Evolutionary conservation across 768 basidiomycete genomes (phyloP).

Genomic region (Podaxis sp.): DNA sequence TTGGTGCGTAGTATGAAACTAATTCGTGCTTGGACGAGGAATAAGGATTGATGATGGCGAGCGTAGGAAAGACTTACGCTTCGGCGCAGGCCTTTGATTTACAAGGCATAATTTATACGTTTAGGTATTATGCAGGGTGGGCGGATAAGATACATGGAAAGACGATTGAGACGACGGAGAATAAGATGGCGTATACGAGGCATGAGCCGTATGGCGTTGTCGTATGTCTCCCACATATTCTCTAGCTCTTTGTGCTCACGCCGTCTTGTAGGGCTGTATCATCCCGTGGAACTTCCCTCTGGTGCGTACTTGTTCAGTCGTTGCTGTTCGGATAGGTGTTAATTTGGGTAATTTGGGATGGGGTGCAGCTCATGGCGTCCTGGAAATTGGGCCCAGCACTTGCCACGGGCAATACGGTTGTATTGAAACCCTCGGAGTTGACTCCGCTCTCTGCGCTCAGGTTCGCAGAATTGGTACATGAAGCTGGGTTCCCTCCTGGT

Average conservation of each 20-base stretch:
- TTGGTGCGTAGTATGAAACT: constrained; percentile 36
- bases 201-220: constrained; percentile 65
- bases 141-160: constrained; percentile 84
- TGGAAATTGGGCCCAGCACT: constrained; percentile 79
- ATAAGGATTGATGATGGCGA: not conserved
- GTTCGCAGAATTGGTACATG: constrained; percentile 48
- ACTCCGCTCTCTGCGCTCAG: constrained; percentile 67
- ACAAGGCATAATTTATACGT: constrained; percentile 39
- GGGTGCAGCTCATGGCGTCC: constrained; percentile 43
- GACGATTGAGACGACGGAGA: constrained; percentile 65
- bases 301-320: constrained; percentile 11
- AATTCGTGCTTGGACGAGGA: not conserved
- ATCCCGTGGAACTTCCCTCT: constrained; percentile 62
- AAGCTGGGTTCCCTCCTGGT: constrained; percentile 80
- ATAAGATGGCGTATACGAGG: constrained; percentile 65
- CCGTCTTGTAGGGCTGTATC: constrained; percentile 39
- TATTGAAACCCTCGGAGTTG: constrained; percentile 75
- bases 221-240: constrained; percentile 20
- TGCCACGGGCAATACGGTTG: constrained; percentile 70
- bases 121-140: constrained; percentile 88
- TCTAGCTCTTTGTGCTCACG: not conserved
- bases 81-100: constrained; percentile 54
- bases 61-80: constrained; percentile 52
- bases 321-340: not conserved
- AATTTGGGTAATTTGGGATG: not conserved